Percentiles rank a stretch among this genome's conserved stretches.
phyloP scores from a whole-genome alignment of 129 eudicot species.

The Pittosporum tobira region DNA sequence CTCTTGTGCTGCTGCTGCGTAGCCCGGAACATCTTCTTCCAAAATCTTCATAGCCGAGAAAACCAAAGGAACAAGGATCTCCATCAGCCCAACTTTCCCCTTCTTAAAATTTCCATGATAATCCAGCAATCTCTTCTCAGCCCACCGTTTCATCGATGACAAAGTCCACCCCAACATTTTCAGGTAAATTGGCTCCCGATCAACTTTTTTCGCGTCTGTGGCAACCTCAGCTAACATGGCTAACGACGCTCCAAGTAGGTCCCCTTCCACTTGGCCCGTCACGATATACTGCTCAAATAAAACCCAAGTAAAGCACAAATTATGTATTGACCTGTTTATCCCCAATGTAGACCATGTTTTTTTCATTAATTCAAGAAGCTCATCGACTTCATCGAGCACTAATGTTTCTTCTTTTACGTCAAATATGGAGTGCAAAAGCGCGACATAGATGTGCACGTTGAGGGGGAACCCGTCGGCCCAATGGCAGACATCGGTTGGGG shows the following conservation, averaged over 20 bases:
- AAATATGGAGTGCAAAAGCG: slow-evolving; percentile 47
- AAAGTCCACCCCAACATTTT: slow-evolving; percentile 46
- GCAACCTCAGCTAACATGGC: slow-evolving; percentile 80
- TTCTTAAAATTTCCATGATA: slow-evolving; percentile 42
- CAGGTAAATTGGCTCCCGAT: slow-evolving; percentile 45
- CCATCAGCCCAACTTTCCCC: slow-evolving; percentile 46
- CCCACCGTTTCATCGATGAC: slow-evolving; percentile 54
- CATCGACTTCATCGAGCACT: slow-evolving; percentile 80
- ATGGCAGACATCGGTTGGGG: slow-evolving; percentile 50
- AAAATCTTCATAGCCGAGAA: slow-evolving; percentile 49
- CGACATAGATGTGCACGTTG: slow-evolving; percentile 55
- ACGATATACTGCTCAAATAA: slow-evolving; percentile 56
- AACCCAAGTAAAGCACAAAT: slow-evolving; percentile 86
- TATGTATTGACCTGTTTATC: slow-evolving; percentile 52
- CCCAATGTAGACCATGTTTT: slow-evolving; percentile 83
- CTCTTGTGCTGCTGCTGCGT: slow-evolving; percentile 16
- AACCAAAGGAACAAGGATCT: slow-evolving; percentile 48
- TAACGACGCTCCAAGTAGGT: slow-evolving; percentile 55
- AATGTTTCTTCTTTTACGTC: slow-evolving; percentile 63
- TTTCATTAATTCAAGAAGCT: slow-evolving; percentile 74
- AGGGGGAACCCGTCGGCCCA: slow-evolving; percentile 96
- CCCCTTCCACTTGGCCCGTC: slow-evolving; percentile 69
- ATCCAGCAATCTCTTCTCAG: slow-evolving; percentile 50
- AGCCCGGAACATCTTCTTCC: slow-evolving; percentile 46
- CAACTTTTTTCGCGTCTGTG: slow-evolving; percentile 57